Conservation (phyloP, 495 filamentous ascomycete species). For the Neurospora sp. region DNA sequence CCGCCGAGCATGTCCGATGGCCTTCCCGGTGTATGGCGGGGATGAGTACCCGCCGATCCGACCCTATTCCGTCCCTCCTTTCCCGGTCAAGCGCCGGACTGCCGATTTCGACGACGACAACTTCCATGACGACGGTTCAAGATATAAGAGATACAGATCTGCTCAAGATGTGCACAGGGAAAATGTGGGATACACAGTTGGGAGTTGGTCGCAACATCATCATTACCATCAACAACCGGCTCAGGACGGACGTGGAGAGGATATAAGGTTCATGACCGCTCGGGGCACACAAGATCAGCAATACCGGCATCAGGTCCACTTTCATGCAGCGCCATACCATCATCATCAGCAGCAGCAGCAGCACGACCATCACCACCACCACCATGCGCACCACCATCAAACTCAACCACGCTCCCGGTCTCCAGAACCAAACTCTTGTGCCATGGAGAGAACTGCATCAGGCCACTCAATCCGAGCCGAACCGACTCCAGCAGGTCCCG, state of each 20-base stretch:
- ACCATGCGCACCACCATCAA: neutral
- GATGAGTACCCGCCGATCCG: constrained; percentile 18
- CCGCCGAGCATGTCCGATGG: constrained; percentile 27
- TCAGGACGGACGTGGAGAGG: neutral
- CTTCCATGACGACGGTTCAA: neutral
- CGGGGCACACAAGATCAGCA: neutral
- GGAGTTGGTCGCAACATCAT: neutral
- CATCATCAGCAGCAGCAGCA: constrained; percentile 2
- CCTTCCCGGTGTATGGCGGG: constrained; percentile 21
- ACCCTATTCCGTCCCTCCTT: constrained; percentile 6
- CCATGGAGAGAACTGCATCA: constrained; percentile 24
- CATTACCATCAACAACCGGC: neutral
- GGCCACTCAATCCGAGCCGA: constrained; percentile 23
- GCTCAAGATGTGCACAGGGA: neutral
- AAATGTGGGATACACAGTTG: neutral
- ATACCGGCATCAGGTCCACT: neutral
- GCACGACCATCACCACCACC: neutral
- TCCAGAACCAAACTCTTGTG: constrained; percentile 3
- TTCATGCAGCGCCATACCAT: neutral
- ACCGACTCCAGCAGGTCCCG: constrained; percentile 11
- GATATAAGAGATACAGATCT: constrained; percentile 9
- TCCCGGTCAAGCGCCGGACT: constrained; percentile 17
- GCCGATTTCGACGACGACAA: constrained; percentile 14
- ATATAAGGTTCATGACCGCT: neutral
- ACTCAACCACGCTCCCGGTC: constrained; percentile 1